Evolutionary conservation across 1,284 basidiomycete species (phyloP).

Genomic region (Trichosporon sp.): DNA sequence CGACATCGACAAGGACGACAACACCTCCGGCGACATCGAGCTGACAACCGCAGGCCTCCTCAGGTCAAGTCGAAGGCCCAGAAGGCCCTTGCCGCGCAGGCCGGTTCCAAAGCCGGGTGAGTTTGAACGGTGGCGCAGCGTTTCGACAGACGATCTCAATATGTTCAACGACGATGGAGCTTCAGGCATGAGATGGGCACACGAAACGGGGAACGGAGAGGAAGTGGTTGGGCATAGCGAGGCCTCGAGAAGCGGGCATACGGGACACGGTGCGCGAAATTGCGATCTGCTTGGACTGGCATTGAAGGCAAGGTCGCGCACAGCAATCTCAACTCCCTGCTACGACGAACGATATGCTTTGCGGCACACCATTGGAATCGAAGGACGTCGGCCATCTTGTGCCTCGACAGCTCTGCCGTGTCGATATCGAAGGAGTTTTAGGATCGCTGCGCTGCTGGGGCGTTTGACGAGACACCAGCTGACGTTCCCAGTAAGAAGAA

Average conservation of each 20-base stretch:
- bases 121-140: constrained; percentile 20
- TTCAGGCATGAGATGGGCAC: not conserved
- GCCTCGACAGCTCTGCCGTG: not conserved
- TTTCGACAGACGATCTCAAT: not conserved
- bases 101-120: constrained; percentile 49
- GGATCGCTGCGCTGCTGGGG: not conserved
- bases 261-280: too few relatives aligned
- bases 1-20: not conserved
- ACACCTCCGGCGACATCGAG: not conserved
- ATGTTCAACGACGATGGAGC: not conserved
- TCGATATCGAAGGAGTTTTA: not conserved
- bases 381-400: too few relatives aligned
- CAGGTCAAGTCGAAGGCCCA: constrained; percentile 48
- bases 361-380: too few relatives aligned
- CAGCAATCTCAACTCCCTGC: too few relatives aligned
- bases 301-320: too few relatives aligned
- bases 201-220: not conserved
- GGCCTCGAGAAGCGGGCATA: too few relatives aligned
- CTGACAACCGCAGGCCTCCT: constrained; percentile 27
- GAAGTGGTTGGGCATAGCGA: not conserved
- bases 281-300: too few relatives aligned
- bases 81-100: constrained; percentile 49
- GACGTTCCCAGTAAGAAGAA: constrained; percentile 73
- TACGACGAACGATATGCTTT: too few relatives aligned
- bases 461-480: not conserved